Conservation (phyloP, 2,329 filamentous ascomycete species). For the Ophiostoma perfectum region DNA sequence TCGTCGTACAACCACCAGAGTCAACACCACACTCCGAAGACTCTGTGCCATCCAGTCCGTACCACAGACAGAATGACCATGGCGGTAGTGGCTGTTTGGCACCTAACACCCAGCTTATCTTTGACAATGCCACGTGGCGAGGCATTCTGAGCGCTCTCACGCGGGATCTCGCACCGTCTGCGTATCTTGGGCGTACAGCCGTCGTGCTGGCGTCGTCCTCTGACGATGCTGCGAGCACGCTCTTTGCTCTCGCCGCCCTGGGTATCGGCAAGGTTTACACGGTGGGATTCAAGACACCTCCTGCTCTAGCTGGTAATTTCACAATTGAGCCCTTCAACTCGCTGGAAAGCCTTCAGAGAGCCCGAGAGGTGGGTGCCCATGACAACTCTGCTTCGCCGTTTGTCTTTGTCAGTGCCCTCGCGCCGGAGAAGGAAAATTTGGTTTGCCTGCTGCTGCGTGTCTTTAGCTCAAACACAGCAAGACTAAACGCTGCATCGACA, state of each 20-base stretch:
- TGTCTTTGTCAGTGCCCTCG: conserved; percentile 72
- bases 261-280: conserved; percentile 76
- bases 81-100: conserved; percentile 35
- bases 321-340: conserved; percentile 75
- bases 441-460: conserved; percentile 73
- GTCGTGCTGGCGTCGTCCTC: conserved; percentile 68
- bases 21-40: conserved; percentile 42
- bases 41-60: conserved; percentile 46
- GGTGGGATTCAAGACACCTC: conserved; percentile 67
- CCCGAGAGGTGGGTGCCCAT: conserved; percentile 40
- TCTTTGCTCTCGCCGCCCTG: conserved; percentile 73
- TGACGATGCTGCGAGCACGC: conserved; percentile 69
- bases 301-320: conserved; percentile 58
- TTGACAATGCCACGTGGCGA: conserved; percentile 81
- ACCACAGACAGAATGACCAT: neutral
- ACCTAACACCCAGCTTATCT: conserved; percentile 55
- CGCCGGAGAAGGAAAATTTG: conserved; percentile 70
- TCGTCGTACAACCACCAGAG: conserved; percentile 56
- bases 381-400: conserved; percentile 58
- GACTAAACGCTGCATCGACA: neutral
- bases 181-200: conserved; percentile 69
- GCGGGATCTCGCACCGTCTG: conserved; percentile 74
- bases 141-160: conserved; percentile 77
- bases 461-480: conserved; percentile 47
- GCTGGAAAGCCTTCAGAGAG: conserved; percentile 57